Percentiles rank a stretch among this genome's conserved stretches.
These are phyloP conservation scores for Cicer judaicum DNA, from an alignment of 306 rosid genomes.

Conservation along the genomic window DNA sequence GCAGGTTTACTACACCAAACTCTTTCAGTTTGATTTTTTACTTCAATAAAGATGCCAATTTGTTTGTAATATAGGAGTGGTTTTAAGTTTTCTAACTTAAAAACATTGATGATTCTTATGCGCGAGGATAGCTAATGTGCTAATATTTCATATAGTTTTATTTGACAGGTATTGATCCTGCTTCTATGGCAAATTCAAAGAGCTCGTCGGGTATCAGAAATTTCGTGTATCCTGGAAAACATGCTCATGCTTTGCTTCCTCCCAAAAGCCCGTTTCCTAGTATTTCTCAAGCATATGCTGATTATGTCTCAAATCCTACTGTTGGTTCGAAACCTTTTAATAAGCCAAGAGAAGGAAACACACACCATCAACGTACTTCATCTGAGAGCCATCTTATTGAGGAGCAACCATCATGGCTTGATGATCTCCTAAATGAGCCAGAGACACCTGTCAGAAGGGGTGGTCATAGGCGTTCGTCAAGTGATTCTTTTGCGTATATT, in stretches of 20 bases:
- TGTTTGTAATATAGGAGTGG: slow-evolving; percentile 25
- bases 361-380: slow-evolving; percentile 88
- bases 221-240: slow-evolving; percentile 83
- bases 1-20: neutral
- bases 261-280: slow-evolving; percentile 97
- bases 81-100: slow-evolving; percentile 30
- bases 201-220: slow-evolving; percentile 78
- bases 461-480: slow-evolving; percentile 97
- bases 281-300: slow-evolving; percentile 80
- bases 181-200: slow-evolving; percentile 85
- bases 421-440: slow-evolving; percentile 98
- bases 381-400: slow-evolving; percentile 88
- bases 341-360: slow-evolving; percentile 77
- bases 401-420: slow-evolving; percentile 99
- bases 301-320: slow-evolving; percentile 65
- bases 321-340: slow-evolving; percentile 68
- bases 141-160: slow-evolving; percentile 14
- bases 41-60: slow-evolving; percentile 2
- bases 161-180: slow-evolving; percentile 52
- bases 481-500: slow-evolving; percentile 93
- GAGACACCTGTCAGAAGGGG: slow-evolving; percentile 92
- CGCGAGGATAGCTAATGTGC: slow-evolving; percentile 19
- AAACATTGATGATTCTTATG: slow-evolving; percentile 28
- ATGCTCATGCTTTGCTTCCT: slow-evolving; percentile 86
- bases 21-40: slow-evolving; percentile 35